phyloP scores from a whole-genome alignment of 805 yeast genomes.

The Yarrowia sp. region DNA sequence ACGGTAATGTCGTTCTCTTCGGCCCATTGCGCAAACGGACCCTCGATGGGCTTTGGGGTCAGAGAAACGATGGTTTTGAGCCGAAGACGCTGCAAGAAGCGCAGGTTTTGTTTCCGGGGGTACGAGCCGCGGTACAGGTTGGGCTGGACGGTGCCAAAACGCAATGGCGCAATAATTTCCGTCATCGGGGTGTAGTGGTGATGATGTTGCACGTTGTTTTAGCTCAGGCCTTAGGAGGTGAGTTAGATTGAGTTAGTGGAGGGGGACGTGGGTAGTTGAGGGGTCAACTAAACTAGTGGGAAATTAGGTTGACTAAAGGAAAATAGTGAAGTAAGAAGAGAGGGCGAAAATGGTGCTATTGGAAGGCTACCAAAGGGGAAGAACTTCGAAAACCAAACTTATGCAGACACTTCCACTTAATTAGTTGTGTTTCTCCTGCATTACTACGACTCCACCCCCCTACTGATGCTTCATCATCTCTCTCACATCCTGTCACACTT shows the following conservation, averaged over 20 bases:
- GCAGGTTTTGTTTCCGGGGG: slow-evolving; percentile 76
- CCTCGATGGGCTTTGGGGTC: slow-evolving; percentile 72
- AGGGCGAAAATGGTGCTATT: no score
- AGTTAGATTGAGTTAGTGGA: background rate
- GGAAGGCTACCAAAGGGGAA: no score
- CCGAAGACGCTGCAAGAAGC: slow-evolving; percentile 68
- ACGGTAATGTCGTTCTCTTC: slow-evolving; percentile 60
- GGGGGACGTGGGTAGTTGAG: background rate
- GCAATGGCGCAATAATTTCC: slow-evolving; percentile 64
- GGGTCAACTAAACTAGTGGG: no score
- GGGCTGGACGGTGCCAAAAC: slow-evolving; percentile 75
- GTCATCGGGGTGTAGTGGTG: slow-evolving; percentile 27
- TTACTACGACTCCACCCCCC: no score
- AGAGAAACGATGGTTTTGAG: slow-evolving; percentile 77
- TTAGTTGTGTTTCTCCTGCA: no score
- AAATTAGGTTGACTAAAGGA: background rate
- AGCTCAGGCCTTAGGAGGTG: slow-evolving; percentile 2
- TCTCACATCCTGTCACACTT: slow-evolving; percentile 21
- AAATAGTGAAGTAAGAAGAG: background rate
- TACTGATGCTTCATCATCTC: no score
- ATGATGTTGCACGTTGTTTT: slow-evolving; percentile 12
- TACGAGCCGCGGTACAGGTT: slow-evolving; percentile 82
- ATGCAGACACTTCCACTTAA: no score
- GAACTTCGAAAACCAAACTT: no score
- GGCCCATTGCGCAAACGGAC: slow-evolving; percentile 62